Evolutionary conservation across 176 grass and related monocot species (phyloP), one percentile per base, ranked within the genome.

Genomic region (Eragrostis nindensis): DNA sequence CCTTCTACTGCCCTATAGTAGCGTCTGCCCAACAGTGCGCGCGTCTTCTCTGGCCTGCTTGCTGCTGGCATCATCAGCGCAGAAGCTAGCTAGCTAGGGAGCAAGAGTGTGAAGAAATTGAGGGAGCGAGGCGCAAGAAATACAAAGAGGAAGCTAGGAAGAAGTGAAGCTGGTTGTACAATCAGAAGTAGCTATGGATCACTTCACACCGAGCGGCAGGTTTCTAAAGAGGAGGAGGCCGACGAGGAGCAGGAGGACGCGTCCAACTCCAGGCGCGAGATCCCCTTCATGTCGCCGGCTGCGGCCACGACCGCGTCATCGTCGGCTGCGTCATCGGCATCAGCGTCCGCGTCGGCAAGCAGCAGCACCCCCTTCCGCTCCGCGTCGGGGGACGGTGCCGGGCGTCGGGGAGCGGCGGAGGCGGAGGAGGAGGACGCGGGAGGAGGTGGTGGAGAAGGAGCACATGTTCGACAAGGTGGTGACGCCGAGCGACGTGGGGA

Each of bases 401-500:
- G 3, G 62, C 82, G 11, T 78, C 92, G 0, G 92, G 75, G 14
- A 88, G 81, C 56, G n/a, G n/a, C n/a, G n/a, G n/a, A n/a, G n/a
- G n/a, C n/a, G 80, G 19, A 2, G 52, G 32, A 62, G 50, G 53
- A 14, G n/a, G 66, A 60, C 44, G 68, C 10, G 55, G 68, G 81
- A 16, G 67, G n/a, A n/a, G n/a, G 78, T 16, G 67, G 79, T 88
- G 62, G 90, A 93, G 78, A 99, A 93, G 82, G 93, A 99, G 84
- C 97, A 96, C 87, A 99, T 99, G 97, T 99, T 99, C 68, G 97
- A 99, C 87, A 99, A 99, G 84, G 93, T 99, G 6, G 97, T 96
- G 5, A 99, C 97, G 62, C 97, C 97, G 3, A 99, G 97, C 87
- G 97, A 99, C 82, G 97, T 99, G 17, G 97, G 97, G 9, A 99